Evolutionary conservation across 2,329 filamentous ascomycete genomes (phyloP).

Genomic region (Claviceps capensis): DNA sequence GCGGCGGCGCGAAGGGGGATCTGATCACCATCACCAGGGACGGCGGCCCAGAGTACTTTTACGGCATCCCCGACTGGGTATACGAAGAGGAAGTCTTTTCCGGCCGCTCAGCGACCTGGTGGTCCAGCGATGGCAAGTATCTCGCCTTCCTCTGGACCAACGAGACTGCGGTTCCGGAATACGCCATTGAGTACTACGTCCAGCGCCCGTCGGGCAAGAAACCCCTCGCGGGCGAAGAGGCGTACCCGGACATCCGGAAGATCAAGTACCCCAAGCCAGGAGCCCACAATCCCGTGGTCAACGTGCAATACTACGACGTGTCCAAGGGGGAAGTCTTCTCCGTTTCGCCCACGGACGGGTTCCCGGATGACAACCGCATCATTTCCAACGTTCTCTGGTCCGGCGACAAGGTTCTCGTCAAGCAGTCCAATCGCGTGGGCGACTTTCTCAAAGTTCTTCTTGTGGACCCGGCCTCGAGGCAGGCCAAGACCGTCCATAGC

Average conservation of each 20-base stretch:
- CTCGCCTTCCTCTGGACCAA: slow-evolving; percentile 88
- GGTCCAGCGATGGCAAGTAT: slow-evolving; percentile 80
- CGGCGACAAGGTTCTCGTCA: slow-evolving; percentile 69
- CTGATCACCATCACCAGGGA: slow-evolving; percentile 70
- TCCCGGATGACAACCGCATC: slow-evolving; percentile 67
- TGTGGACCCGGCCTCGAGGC: slow-evolving; percentile 61
- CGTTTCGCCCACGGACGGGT: slow-evolving; percentile 64
- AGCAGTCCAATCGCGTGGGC: slow-evolving; percentile 88
- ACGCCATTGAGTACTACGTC: slow-evolving; percentile 85
- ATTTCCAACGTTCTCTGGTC: slow-evolving; percentile 94
- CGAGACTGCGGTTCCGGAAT: slow-evolving; percentile 82
- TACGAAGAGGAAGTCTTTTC: slow-evolving; percentile 60
- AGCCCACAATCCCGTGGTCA: slow-evolving; percentile 80
- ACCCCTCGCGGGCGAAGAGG: slow-evolving; percentile 57
- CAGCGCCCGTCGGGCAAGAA: slow-evolving; percentile 65
- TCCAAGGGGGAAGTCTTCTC: slow-evolving; percentile 63
- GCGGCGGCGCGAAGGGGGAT: slow-evolving; percentile 17
- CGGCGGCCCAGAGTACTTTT: slow-evolving; percentile 79
- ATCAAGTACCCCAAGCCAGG: slow-evolving; percentile 98
- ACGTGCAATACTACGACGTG: slow-evolving; percentile 80
- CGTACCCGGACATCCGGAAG: slow-evolving; percentile 76
- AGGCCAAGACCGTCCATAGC: slow-evolving; percentile 65
- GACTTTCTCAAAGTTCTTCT: slow-evolving; percentile 80
- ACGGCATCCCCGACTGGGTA: slow-evolving; percentile 95
- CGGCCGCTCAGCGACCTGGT: slow-evolving; percentile 81